Percentiles rank a stretch among this genome's conserved stretches.
Conservation (phyloP, 83 land plant species). For the Larix sibirica region DNA sequence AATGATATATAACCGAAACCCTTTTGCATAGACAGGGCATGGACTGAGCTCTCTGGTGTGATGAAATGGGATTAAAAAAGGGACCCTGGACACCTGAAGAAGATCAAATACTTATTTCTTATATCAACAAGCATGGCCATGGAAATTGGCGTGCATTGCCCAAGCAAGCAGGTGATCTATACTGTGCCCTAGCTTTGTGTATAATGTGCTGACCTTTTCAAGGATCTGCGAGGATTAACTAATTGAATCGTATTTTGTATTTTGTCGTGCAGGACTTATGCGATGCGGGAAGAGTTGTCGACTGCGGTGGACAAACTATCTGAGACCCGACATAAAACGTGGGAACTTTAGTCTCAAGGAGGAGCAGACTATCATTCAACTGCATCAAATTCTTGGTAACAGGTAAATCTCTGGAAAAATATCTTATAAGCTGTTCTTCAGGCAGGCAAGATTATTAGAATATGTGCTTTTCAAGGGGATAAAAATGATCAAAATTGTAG, state of each 20-base stretch:
- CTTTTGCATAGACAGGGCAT: not conserved
- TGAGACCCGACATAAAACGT: slow-evolving; percentile 13
- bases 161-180: not conserved
- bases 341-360: slow-evolving; percentile 5
- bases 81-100: slow-evolving; percentile 1
- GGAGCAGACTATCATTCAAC: slow-evolving; percentile 10
- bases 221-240: not conserved
- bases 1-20: too few relatives aligned
- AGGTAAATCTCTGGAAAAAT: not conserved
- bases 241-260: not conserved
- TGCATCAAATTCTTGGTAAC: slow-evolving; percentile 13
- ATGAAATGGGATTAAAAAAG: not conserved
- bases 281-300: slow-evolving; percentile 19
- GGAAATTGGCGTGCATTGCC: slow-evolving; percentile 6
- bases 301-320: slow-evolving; percentile 17
- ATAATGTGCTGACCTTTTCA: not conserved
- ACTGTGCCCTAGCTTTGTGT: not conserved
- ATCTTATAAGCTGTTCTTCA: too few relatives aligned
- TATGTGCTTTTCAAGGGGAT: too few relatives aligned
- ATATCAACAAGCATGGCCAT: not conserved
- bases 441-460: too few relatives aligned
- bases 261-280: slow-evolving; percentile 5
- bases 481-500: too few relatives aligned
- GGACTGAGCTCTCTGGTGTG: not conserved
- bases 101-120: not conserved